A percentile compares a stretch with the other conserved stretches of the same genome.
Evolutionary conservation across 805 yeast genomes (phyloP).

Genomic region (Saccharomycopsis javanensis): DNA sequence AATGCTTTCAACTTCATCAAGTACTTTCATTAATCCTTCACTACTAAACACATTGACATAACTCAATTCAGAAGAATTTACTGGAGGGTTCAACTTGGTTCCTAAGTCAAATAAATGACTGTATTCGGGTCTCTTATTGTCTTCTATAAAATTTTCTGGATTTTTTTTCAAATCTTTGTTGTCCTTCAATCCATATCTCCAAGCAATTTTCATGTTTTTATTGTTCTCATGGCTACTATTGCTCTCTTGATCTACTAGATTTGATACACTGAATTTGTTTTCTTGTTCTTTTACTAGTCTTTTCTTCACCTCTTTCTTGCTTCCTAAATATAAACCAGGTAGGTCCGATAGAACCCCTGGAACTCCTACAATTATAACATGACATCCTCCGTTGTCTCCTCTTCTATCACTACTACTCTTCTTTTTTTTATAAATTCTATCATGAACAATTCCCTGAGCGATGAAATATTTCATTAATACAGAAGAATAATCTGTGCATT

Average conservation of each 20-base stretch:
- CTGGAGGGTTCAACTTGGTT: constrained; percentile 55
- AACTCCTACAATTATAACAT: constrained; percentile 13
- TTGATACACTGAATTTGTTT: constrained; percentile 57
- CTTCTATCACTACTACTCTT: constrained; percentile 25
- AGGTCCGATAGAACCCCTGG: constrained; percentile 38
- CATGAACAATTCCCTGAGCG: constrained; percentile 67
- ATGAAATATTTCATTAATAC: constrained; percentile 60
- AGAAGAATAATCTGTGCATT: constrained; percentile 80
- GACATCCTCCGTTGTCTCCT: constrained; percentile 15
- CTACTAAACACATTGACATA: constrained; percentile 31
- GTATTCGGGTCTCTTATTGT: constrained; percentile 39
- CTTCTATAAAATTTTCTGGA: constrained; percentile 21
- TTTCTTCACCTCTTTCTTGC: constrained; percentile 55
- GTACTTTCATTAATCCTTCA: constrained; percentile 20
- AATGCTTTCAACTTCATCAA: constrained; percentile 35
- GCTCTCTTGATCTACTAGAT: constrained; percentile 35
- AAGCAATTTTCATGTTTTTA: constrained; percentile 71
- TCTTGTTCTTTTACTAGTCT: constrained; percentile 47
- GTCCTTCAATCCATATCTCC: constrained; percentile 70
- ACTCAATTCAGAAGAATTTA: constrained; percentile 51
- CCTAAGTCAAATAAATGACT: constrained; percentile 70
- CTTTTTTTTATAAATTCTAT: constrained; percentile 41
- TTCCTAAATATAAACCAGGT: constrained; percentile 70
- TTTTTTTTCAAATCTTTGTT: constrained; percentile 17
- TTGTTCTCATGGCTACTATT: not conserved